A percentile compares a stretch with the other conserved stretches of the same genome.
Conservation (phyloP, 441 rosid genomes). For the Bocquillonia castaneifolia region DNA sequence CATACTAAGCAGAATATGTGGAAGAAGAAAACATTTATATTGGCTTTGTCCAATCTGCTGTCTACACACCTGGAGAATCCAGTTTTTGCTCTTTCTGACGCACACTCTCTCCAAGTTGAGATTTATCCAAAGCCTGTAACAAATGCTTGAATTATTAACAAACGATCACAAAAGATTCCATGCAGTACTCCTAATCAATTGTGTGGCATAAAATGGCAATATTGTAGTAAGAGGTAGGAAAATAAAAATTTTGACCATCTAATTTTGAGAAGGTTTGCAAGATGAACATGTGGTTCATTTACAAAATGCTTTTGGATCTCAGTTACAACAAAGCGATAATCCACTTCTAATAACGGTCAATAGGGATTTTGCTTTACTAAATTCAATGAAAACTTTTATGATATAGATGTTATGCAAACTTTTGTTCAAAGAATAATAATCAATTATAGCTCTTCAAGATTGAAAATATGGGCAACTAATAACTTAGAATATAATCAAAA, state of each 20-base stretch:
- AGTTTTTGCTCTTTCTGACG: constrained; percentile 86
- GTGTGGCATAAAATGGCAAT: background rate
- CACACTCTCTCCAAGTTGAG: constrained; percentile 85
- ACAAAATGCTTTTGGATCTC: background rate
- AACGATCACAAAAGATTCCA: background rate
- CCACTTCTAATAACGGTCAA: background rate
- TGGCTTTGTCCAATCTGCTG: background rate
- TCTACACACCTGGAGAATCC: constrained; percentile 68
- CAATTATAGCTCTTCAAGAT: background rate
- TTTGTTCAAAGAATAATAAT: background rate
- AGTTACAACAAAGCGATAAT: background rate
- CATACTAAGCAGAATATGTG: background rate
- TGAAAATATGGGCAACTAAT: background rate
- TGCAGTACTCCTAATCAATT: background rate
- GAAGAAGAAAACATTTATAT: background rate
- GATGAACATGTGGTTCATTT: background rate
- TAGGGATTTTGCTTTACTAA: background rate
- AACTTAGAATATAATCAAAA: background rate
- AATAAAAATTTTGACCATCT: background rate
- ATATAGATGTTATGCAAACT: background rate
- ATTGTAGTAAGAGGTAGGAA: background rate
- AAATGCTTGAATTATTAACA: constrained; percentile 11
- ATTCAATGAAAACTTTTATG: background rate
- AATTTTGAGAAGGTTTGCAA: background rate
- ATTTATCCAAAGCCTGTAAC: constrained; percentile 85